Percentiles rank a stretch among this genome's conserved stretches.
Evolutionary conservation across 1,284 basidiomycete species (phyloP).

Genomic region (Lignosus rhinocerotis): DNA sequence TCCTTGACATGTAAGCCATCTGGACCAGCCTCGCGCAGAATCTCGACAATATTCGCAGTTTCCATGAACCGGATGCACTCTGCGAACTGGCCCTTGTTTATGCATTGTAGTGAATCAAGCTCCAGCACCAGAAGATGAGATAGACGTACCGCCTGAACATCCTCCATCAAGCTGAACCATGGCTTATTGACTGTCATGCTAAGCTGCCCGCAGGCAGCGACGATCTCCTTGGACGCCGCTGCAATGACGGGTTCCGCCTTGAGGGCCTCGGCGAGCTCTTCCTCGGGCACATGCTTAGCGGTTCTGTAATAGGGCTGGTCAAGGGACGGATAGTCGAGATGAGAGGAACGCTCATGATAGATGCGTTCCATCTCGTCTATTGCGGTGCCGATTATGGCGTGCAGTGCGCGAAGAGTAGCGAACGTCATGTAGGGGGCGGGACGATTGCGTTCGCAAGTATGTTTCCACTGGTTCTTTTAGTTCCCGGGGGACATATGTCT

Average conservation of each 20-base stretch:
- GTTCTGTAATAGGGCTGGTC: slow-evolving; percentile 47
- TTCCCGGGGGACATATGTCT: neutral
- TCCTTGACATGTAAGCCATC: slow-evolving; percentile 31
- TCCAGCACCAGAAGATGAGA: neutral
- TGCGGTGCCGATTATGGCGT: slow-evolving; percentile 63
- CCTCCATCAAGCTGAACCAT: slow-evolving; percentile 16
- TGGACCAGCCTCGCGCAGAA: slow-evolving; percentile 37
- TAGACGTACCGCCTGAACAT: slow-evolving; percentile 10
- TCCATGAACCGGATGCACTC: slow-evolving; percentile 11
- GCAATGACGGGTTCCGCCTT: slow-evolving; percentile 53
- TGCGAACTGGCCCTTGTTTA: slow-evolving; percentile 3
- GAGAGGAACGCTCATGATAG: slow-evolving; percentile 37
- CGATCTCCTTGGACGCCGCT: slow-evolving; percentile 55
- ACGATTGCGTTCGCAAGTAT: neutral
- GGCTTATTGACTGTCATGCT: slow-evolving; percentile 50
- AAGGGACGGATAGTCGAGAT: slow-evolving; percentile 61
- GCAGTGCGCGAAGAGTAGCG: slow-evolving; percentile 60
- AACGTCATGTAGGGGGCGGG: slow-evolving; percentile 47
- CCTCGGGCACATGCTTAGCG: slow-evolving; percentile 28
- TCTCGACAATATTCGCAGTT: slow-evolving; percentile 28
- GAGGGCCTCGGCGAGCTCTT: slow-evolving; percentile 44
- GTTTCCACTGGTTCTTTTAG: neutral
- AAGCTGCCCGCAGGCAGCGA: slow-evolving; percentile 64
- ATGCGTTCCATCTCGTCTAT: slow-evolving; percentile 66
- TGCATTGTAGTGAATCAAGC: neutral